Evolutionary conservation across 2,329 filamentous ascomycete genomes (phyloP), one percentile per base, ranked within the genome.

Genomic region (Fusarium falciforme): DNA sequence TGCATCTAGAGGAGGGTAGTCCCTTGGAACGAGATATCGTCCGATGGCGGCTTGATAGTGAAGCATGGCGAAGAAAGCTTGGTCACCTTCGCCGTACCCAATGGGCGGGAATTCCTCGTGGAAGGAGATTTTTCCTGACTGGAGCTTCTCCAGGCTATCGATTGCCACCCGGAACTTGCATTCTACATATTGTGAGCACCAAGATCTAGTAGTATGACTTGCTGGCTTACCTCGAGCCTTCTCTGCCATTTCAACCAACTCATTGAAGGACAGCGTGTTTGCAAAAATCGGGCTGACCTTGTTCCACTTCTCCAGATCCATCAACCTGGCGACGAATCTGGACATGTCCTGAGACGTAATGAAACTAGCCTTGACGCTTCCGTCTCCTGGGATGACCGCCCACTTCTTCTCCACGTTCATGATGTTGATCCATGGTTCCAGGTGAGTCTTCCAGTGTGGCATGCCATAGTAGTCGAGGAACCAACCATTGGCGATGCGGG

Each of bases 391-490:
- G 2, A 78, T 64, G 2, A 66, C 64, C 1, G 72, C 76, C 74
- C 76, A 78, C 29, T 73, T 78, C 14, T 58, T 76, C 10, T 74
- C 14, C 71, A 78, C 77, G 20, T 74, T 78, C 16, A 78, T 2
- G 1, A 75, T n/a, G 6, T 78, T 78, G 29, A 78, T 67, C 76
- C 76, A 78, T 1, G 76, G 76, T 4, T 75, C 66, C 5, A 77
- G n/a, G 12, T 78, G 38, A 0, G 69, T 72, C 35, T 74, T 64
- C 65, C 75, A 71, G 20, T 64, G 14, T 0, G 77, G 78, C 71
- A 78, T 71, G 20, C 75, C 78, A 2, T 77, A 80, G 61, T 79
- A 80, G 31, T 80, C 78, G 2, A 77, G 64, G 42, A 80, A 79
- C 68, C 71, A 77, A 2, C 76, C 77, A 12, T 72, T 77, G 2